phyloP scores from a whole-genome alignment of 306 rosid genomes.

The Senna siamea region DNA sequence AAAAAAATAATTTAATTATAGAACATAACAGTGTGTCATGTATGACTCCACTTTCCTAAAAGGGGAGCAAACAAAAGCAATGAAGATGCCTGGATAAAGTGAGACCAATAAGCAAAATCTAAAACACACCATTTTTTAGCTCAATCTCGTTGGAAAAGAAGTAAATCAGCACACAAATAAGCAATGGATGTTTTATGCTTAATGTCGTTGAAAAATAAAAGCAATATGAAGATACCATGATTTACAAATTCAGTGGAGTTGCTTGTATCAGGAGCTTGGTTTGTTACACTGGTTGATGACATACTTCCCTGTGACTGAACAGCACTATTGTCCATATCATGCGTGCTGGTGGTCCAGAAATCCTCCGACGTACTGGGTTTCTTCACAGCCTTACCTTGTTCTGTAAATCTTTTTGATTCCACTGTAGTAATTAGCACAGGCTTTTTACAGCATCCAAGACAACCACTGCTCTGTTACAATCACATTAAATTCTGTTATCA shows the following conservation, averaged over 20 bases:
- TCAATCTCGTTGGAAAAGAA: conserved; percentile 11
- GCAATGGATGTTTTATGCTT: conserved; percentile 2
- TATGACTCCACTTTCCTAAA: not conserved
- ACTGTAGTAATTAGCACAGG: conserved; percentile 41
- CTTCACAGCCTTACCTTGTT: conserved; percentile 42
- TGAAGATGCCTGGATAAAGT: not conserved
- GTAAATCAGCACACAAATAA: not conserved
- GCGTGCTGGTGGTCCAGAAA: conserved; percentile 91
- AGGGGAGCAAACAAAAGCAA: not conserved
- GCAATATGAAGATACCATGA: conserved; percentile 58
- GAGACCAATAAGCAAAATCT: not conserved
- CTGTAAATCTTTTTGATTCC: conserved; percentile 44
- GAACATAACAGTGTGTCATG: not conserved
- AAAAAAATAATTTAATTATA: conserved; percentile 15
- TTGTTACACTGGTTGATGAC: conserved; percentile 75
- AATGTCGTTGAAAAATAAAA: conserved; percentile 25
- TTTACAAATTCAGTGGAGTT: conserved; percentile 72
- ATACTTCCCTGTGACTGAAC: conserved; percentile 90
- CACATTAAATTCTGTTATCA: conserved; percentile 68
- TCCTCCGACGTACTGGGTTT: conserved; percentile 74
- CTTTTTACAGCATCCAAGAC: conserved; percentile 79
- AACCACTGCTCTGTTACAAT: conserved; percentile 99
- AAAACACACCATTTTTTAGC: conserved; percentile 9
- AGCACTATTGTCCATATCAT: conserved; percentile 92
- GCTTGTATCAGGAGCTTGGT: conserved; percentile 61